Percentiles rank a stretch among this genome's conserved stretches.
Evolutionary conservation across 768 basidiomycete genomes (phyloP).

Genomic region (Lentinula aciculospora): DNA sequence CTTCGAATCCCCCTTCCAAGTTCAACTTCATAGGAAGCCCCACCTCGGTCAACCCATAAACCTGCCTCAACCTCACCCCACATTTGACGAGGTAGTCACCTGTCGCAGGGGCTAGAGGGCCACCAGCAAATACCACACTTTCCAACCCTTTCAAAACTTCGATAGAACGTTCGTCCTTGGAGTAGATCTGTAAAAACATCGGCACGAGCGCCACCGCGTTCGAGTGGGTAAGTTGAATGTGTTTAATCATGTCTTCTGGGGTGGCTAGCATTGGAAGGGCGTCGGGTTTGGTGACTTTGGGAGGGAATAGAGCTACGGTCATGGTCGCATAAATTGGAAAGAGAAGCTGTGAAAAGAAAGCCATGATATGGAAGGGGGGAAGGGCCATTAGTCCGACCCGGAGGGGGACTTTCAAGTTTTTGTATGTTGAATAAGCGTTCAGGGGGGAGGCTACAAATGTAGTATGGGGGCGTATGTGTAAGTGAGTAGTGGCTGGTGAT

Average conservation of each 20-base stretch:
- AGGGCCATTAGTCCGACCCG: background rate
- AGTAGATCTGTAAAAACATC: constrained; percentile 19
- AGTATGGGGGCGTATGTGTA: background rate
- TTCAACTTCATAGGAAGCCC: constrained; percentile 5
- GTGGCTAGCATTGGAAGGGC: constrained; percentile 21
- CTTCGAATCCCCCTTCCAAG: constrained; percentile 10
- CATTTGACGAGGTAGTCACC: constrained; percentile 14
- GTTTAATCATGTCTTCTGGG: constrained; percentile 9
- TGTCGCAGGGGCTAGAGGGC: background rate
- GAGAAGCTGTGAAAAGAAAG: background rate
- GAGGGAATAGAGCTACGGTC: background rate
- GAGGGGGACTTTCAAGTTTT: background rate
- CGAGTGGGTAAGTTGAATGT: constrained; percentile 2
- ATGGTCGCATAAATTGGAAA: background rate
- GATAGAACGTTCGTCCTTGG: constrained; percentile 10
- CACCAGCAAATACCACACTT: constrained; percentile 11
- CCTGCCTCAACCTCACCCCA: constrained; percentile 10
- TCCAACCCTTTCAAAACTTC: constrained; percentile 12
- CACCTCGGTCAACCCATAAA: constrained; percentile 19
- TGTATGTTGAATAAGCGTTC: background rate
- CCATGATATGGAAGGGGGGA: constrained; percentile 3
- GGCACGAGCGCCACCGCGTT: constrained; percentile 19
- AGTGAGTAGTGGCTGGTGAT: background rate
- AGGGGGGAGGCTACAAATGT: background rate
- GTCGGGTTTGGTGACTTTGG: background rate